Evolutionary conservation across 768 basidiomycete species (phyloP).

Genomic region (Panaeolus cyanescens): DNA sequence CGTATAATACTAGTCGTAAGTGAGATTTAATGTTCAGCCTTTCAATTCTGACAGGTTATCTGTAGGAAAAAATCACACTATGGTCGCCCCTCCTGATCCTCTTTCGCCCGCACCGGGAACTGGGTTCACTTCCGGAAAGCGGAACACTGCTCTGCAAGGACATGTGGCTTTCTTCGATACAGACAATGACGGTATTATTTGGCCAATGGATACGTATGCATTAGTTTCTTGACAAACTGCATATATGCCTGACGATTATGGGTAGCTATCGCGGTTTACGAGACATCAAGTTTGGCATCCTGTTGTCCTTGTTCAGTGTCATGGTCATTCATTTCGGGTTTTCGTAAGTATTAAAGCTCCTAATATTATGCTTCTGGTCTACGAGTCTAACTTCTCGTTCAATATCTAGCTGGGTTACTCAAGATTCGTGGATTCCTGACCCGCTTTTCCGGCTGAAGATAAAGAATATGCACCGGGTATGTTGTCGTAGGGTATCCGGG

Average conservation of each 20-base stretch:
- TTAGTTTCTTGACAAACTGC: neutral
- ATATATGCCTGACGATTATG: neutral
- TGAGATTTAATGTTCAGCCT: neutral
- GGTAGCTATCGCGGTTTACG: conserved; percentile 40
- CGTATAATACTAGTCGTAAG: too few species aligned
- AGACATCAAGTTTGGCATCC: conserved; percentile 36
- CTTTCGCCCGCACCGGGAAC: conserved; percentile 29
- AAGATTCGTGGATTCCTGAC: conserved; percentile 38
- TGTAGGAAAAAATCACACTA: conserved; percentile 9
- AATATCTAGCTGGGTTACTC: conserved; percentile 32
- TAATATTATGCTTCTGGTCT: neutral
- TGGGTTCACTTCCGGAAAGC: conserved; percentile 27
- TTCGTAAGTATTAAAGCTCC: conserved; percentile 33
- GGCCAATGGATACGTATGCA: conserved; percentile 45
- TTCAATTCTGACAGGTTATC: neutral
- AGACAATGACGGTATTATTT: conserved; percentile 47
- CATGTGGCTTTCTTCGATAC: conserved; percentile 49
- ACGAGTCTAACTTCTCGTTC: too few species aligned
- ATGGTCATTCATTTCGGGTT: conserved; percentile 39
- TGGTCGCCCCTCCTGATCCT: conserved; percentile 35
- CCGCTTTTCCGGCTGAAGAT: conserved; percentile 45
- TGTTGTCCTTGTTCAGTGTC: conserved; percentile 36
- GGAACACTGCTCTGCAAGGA: conserved; percentile 39
- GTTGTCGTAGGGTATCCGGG: too few species aligned
- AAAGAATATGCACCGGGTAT: conserved; percentile 39